Conservation (phyloP, 2,329 filamentous ascomycete genomes). For the Verticillium nonalfalfae region DNA sequence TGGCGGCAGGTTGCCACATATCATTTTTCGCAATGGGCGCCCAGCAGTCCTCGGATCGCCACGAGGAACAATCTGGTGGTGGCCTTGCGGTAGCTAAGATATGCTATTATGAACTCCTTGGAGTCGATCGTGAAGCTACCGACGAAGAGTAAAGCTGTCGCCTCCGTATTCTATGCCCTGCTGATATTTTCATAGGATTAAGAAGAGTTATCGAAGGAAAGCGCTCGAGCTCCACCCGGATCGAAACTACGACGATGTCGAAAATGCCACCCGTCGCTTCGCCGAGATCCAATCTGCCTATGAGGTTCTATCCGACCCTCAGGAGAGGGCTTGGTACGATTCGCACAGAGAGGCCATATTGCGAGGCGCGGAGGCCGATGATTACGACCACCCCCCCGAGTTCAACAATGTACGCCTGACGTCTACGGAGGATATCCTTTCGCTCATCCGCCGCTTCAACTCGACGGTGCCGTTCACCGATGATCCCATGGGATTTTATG, state of each 20-base stretch:
- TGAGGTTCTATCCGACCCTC: conserved; percentile 90
- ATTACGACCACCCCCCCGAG: conserved; percentile 46
- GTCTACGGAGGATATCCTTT: conserved; percentile 71
- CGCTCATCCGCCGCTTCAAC: conserved; percentile 75
- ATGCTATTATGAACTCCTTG: conserved; percentile 82
- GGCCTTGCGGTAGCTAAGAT: conserved; percentile 43
- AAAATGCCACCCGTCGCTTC: conserved; percentile 77
- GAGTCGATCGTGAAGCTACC: conserved; percentile 63
- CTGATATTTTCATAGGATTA: conserved; percentile 54
- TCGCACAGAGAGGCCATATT: conserved; percentile 85
- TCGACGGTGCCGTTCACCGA: conserved; percentile 74
- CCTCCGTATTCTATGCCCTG: neutral
- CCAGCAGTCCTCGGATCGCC: conserved; percentile 43
- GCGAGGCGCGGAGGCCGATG: conserved; percentile 49
- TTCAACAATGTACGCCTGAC: conserved; percentile 68
- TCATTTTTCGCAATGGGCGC: conserved; percentile 39
- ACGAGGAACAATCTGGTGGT: conserved; percentile 13
- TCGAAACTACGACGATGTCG: conserved; percentile 81
- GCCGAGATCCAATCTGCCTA: conserved; percentile 91
- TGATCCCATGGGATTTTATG: conserved; percentile 76
- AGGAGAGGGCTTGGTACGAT: conserved; percentile 97
- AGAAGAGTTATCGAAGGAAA: conserved; percentile 85
- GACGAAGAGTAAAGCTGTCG: conserved; percentile 64
- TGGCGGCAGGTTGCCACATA: too few species aligned
- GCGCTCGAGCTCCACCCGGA: conserved; percentile 93